Evolutionary conservation across 1,284 basidiomycete species (phyloP), one percentile per base, ranked within the genome.

Genomic region (Austropuccinia psidii): DNA sequence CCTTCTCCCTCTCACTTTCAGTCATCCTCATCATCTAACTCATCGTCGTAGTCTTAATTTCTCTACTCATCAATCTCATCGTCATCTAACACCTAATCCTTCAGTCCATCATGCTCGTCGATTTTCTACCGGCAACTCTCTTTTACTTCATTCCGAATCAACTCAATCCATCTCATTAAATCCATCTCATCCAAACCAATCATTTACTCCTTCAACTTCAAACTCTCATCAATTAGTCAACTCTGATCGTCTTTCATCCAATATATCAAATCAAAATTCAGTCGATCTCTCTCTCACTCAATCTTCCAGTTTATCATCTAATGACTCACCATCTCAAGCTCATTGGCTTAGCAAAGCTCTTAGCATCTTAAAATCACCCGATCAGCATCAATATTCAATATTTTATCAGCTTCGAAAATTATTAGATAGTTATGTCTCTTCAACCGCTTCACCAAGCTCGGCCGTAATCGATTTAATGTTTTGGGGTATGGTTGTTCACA

Each of bases 1-100:
- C 29, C 21, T 35, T 72, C 7, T 76, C 68, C 61, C 72, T 72
- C 65, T 75, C 72, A 73, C 41, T 74, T 67, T 29, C 33, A 55
- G 11, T 61, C 45, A 49, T 73, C 72, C 29, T 65, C 37, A 29
- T 47, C 66, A 15, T 68, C 49, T 21, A 33, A 52, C 49, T 47
- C 60, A 57, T 66, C 43, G 52, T 62, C n/a, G 45, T 57, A 62
- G 45, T 27, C 47, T 50, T 55, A 19, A 6, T 4, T 65, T 52
- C 17, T 1, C 41, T 11, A 65, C 45, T 31, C 45, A 19, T 8
- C 43, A n/a, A 65, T 33, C 47, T 9, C 43, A 49, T 35, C 33
- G 27, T 21, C 41, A 29, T 19, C 45, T 47, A 1, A 4, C 41
- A 50, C 47, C 62, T 24, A 4, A n/a, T 7, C 45, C 62, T 54